A percentile compares a stretch with the other conserved stretches of the same genome.
phyloP scores from a whole-genome alignment of 768 basidiomycete genomes.

The Pleurotus tuber-regium region DNA sequence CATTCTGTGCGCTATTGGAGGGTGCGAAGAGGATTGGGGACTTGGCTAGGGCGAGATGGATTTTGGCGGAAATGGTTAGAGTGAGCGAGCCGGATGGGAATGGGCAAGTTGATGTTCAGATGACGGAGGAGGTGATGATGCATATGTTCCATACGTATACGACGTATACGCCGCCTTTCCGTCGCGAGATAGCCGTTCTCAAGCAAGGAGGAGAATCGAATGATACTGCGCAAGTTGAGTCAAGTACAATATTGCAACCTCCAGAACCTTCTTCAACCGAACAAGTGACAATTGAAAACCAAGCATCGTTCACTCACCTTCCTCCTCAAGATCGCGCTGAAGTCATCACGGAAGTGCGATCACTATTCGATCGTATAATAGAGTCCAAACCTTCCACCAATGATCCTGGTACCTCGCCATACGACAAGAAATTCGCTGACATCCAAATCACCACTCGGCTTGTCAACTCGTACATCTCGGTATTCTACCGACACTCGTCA shows the following conservation, averaged over 20 bases:
- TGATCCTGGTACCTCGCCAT: constrained; percentile 12
- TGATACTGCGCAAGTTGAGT: constrained; percentile 1
- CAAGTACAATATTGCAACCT: background rate
- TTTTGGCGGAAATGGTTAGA: constrained; percentile 79
- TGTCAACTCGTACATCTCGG: constrained; percentile 78
- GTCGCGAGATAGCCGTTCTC: constrained; percentile 44
- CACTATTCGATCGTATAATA: constrained; percentile 63
- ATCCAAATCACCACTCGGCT: constrained; percentile 62
- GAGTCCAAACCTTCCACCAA: constrained; percentile 16
- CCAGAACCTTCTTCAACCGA: constrained; percentile 9
- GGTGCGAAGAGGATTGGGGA: constrained; percentile 89
- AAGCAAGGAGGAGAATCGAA: constrained; percentile 24
- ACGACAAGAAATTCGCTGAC: constrained; percentile 44
- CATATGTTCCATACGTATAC: constrained; percentile 89
- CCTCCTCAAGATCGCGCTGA: constrained; percentile 75
- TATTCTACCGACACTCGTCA: constrained; percentile 56
- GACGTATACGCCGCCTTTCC: constrained; percentile 71
- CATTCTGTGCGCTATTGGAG: constrained; percentile 85
- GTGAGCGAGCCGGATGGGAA: constrained; percentile 9
- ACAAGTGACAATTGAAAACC: constrained; percentile 14
- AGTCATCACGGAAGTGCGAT: constrained; percentile 62
- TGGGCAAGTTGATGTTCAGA: constrained; percentile 25
- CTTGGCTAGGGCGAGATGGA: constrained; percentile 80
- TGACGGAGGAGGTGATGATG: constrained; percentile 72
- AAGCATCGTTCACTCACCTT: constrained; percentile 44